Evolutionary conservation across 2,329 filamentous ascomycete species (phyloP).

Genomic region (Ophiostoma tasmaniense): DNA sequence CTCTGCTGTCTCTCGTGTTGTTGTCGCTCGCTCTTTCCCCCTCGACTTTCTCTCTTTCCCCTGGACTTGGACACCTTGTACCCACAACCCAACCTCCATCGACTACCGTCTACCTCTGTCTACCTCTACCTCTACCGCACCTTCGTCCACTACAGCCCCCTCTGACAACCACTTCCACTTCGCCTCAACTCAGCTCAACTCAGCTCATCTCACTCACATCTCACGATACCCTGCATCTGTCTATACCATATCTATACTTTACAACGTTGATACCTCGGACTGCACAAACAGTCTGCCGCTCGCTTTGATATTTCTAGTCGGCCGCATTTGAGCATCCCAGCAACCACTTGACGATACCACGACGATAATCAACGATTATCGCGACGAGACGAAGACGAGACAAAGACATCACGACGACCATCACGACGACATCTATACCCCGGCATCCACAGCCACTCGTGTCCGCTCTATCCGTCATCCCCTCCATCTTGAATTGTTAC

Average conservation of each 20-base stretch:
- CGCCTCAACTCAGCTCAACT: background rate
- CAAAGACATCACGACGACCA: background rate
- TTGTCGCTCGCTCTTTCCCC: slow-evolving; percentile 6
- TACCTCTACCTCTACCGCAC: background rate
- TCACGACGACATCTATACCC: background rate
- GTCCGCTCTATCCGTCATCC: background rate
- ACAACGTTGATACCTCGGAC: background rate
- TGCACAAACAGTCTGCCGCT: background rate
- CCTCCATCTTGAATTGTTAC: background rate
- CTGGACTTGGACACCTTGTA: background rate
- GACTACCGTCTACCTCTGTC: background rate
- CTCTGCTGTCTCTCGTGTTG: background rate
- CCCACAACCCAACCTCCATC: background rate
- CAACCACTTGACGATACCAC: background rate
- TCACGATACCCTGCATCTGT: background rate
- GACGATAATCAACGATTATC: background rate
- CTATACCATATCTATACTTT: background rate
- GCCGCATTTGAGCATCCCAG: too few relatives aligned
- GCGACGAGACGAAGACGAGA: too few relatives aligned
- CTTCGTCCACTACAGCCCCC: background rate
- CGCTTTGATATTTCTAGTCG: background rate
- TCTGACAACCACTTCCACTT: background rate
- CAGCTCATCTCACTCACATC: background rate
- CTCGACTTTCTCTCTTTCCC: slow-evolving; percentile 5
- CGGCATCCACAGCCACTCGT: background rate